Percentiles rank a stretch among this genome's conserved stretches.
phyloP scores from a whole-genome alignment of 495 filamentous ascomycete species.

The Tuber aestivum region DNA sequence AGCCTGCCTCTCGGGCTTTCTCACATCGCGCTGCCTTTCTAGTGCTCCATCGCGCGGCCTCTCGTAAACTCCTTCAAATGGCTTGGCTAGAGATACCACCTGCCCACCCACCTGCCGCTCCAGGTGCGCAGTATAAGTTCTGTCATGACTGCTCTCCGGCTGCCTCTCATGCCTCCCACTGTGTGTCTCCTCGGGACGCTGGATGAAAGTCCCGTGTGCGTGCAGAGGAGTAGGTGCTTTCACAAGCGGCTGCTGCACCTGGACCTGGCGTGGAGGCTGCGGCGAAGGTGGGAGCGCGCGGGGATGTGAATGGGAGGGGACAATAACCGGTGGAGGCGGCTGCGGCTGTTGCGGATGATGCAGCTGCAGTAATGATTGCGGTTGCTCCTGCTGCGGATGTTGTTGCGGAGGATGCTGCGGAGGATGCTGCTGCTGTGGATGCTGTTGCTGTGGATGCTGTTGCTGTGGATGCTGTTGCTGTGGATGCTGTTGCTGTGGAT shows the following conservation, averaged over 20 bases:
- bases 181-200: neutral
- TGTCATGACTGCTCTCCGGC: neutral
- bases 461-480: neutral
- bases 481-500: too few relatives aligned
- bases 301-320: constrained; percentile 10
- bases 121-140: neutral
- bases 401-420: constrained; percentile 19
- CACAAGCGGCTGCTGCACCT: constrained; percentile 19
- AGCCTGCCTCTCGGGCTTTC: neutral
- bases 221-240: constrained; percentile 13
- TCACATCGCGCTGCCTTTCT: constrained; percentile 8
- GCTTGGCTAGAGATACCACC: constrained; percentile 3
- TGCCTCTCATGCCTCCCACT: neutral
- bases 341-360: constrained; percentile 25
- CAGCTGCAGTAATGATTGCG: constrained; percentile 15
- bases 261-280: constrained; percentile 14
- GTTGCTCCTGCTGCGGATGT: constrained; percentile 29
- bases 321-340: constrained; percentile 2
- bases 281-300: constrained; percentile 7
- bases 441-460: constrained; percentile 24
- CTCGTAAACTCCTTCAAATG: constrained; percentile 3
- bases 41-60: neutral
- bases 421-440: constrained; percentile 12
- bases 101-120: constrained; percentile 9
- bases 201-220: neutral